Evolutionary conservation across 495 filamentous ascomycete species (phyloP), one percentile per base, ranked within the genome.

Genomic region (Penicillium nucicola): DNA sequence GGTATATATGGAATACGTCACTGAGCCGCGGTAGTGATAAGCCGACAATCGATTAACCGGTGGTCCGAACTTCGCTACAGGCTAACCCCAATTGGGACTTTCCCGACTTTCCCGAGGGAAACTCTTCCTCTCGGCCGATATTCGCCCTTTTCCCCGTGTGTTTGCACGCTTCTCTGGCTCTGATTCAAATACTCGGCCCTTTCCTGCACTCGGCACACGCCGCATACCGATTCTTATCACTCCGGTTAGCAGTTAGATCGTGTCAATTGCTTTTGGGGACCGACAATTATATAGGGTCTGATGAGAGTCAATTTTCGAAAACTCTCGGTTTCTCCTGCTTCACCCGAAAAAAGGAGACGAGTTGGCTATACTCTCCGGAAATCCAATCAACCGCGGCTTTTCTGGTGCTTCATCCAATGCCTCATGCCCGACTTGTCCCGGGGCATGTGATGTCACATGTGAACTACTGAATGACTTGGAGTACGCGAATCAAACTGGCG

Each of bases 1-100:
- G 33, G 42, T 61, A 65, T 65, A 67, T 66, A 69, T 55, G 47
- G 47, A 59, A 58, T 60, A 72, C 67, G 69, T 72, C 69, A 72
- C 25, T 28, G 65, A 64, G 56, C 32, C 55, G 37, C 28, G 11
- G 13, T 43, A 62, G 53, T 64, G 30, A 32, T 33, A 40, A 37
- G 47, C 17, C 25, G 39, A 23, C 14, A 3, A 25, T 15, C 10
- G 41, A 44, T 34, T 36, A 42, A 40, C 17, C 35, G 18, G 17
- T 14, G 13, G 22, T n/a, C 11, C 15, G 18, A 40, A 40, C 11
- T 23, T 47, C n/a, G 15, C 17, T 12, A 4, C n/a, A n/a, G n/a
- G n/a, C n/a, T n/a, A n/a, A n/a, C n/a, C n/a, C n/a, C n/a, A n/a
- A n/a, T n/a, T n/a, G n/a, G n/a, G 5, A 8, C 12, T 15, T 18